Base-by-base conservation (phyloP, 371 early-diverging fungal genomes). In the Rhizopus stolonifer region DNA sequence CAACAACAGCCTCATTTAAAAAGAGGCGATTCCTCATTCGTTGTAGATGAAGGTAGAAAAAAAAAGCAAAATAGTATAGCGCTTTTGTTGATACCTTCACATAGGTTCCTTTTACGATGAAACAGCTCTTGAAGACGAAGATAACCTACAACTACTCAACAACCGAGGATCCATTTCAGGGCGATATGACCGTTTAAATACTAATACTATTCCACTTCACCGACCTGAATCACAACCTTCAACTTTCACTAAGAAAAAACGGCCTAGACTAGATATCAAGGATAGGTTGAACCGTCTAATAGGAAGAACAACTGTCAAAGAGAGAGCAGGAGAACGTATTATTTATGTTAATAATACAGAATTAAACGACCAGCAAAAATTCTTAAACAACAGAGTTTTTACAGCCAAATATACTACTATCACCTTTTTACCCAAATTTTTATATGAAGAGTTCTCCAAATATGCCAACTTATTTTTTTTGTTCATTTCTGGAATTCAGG, bases 381-480 rank as follows among this genome's bases (percentile, higher is more conserved):
- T 85, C 60, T 64, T 92, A 15, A 89, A 88, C 68, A 94, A 94
- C 66, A 79, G 84, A 47, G 84, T 94, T 44, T 89, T 87, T 32
- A 94, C 95, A 4, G 88, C 94, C 22, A 95, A 93, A 76, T 97
- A 98, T 75, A 94, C 90, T 46, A 38, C 82, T 46, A 43, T 86
- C 32, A 89, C 89, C n/a, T 98, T 98, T 64, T 56, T 98, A 49
- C 93, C 94, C 49, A 88, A 91, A 67, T 95, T 96, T 67, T 69
- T 96, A 26, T 90, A 85, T 45, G 94, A 93, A 67, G 96, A 98
- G 72, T 92, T 96, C 56, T 91, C 92, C 26, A 95, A 94, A 70
- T 90, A 91, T 64, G 93, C 93, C 53, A 98, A 98, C 73, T 56
- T 98, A 23, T 98, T 96, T 70, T 98, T 98, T 80, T 77, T 96